Evolutionary conservation across 78 protist species (phyloP).

Genomic region (Dictyostelium firmibasis): DNA sequence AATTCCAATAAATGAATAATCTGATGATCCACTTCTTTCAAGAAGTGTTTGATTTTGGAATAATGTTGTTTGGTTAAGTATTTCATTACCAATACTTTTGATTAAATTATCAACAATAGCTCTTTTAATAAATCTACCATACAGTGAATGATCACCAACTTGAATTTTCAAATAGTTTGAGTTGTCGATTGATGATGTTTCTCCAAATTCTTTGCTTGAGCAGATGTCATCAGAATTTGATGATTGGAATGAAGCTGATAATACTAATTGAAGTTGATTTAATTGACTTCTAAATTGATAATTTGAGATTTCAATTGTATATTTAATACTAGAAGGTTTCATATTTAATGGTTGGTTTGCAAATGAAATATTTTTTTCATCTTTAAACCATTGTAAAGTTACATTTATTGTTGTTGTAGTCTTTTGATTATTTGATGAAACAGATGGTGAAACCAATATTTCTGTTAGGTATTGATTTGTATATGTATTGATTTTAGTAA

Average conservation of each 20-base stretch:
- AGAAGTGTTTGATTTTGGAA: not conserved
- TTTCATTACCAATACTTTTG: not conserved
- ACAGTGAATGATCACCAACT: not conserved
- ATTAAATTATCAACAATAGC: not conserved
- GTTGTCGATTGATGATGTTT: not conserved
- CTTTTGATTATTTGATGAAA: not conserved
- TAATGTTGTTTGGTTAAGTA: not conserved
- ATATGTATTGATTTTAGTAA: not conserved
- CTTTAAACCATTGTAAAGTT: not conserved
- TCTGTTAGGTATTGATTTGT: not conserved
- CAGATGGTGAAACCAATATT: not conserved
- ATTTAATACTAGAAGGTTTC: conserved; percentile 1
- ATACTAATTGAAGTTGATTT: not conserved
- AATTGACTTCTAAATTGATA: not conserved
- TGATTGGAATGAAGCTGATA: not conserved
- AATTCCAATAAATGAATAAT: not conserved
- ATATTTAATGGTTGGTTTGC: not conserved
- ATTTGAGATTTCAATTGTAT: not conserved
- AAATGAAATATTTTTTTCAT: not conserved
- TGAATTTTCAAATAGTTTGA: not conserved
- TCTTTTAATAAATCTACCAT: conserved; percentile 9
- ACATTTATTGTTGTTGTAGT: not conserved
- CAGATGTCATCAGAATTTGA: not conserved
- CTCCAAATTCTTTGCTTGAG: not conserved
- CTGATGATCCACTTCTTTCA: not conserved